Conservation (phyloP, 371 early-diverging fungal genomes). For the Apophysomyces ossiformis region DNA sequence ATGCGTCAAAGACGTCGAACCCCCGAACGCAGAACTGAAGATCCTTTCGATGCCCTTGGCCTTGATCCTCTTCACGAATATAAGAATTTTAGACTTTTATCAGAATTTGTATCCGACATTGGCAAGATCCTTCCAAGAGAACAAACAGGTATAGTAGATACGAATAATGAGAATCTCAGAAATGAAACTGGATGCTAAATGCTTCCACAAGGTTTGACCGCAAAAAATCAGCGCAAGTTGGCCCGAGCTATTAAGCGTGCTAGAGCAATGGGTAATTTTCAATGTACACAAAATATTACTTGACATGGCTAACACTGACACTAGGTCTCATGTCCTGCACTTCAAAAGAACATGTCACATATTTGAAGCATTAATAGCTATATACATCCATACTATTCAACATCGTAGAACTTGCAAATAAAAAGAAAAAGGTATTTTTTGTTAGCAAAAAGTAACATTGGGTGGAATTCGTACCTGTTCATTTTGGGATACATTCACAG, state of each 20-base stretch:
- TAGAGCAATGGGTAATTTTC: constrained; percentile 73
- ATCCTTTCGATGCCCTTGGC: constrained; percentile 69
- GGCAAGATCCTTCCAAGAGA: constrained; percentile 80
- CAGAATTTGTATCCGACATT: constrained; percentile 79
- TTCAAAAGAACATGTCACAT: constrained; percentile 18
- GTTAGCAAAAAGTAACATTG: not conserved
- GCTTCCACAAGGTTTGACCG: constrained; percentile 56
- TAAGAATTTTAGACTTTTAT: constrained; percentile 73
- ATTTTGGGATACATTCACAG: not conserved
- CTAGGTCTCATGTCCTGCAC: constrained; percentile 57
- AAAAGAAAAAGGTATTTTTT: not conserved
- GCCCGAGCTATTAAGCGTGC: constrained; percentile 86
- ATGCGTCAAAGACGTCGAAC: constrained; percentile 43
- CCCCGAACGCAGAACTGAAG: constrained; percentile 39
- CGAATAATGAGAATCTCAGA: not conserved
- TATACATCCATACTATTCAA: constrained; percentile 22
- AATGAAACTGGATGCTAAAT: not conserved
- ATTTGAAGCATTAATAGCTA: constrained; percentile 9
- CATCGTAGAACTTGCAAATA: constrained; percentile 26
- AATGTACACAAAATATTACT: not conserved
- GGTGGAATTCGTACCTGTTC: not conserved
- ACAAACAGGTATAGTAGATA: constrained; percentile 59
- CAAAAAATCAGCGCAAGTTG: constrained; percentile 79
- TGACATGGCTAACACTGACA: not conserved
- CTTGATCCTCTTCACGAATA: constrained; percentile 78